phyloP scores from a whole-genome alignment of 2,329 filamentous ascomycete genomes.

The Aaosphaeria arxii region DNA sequence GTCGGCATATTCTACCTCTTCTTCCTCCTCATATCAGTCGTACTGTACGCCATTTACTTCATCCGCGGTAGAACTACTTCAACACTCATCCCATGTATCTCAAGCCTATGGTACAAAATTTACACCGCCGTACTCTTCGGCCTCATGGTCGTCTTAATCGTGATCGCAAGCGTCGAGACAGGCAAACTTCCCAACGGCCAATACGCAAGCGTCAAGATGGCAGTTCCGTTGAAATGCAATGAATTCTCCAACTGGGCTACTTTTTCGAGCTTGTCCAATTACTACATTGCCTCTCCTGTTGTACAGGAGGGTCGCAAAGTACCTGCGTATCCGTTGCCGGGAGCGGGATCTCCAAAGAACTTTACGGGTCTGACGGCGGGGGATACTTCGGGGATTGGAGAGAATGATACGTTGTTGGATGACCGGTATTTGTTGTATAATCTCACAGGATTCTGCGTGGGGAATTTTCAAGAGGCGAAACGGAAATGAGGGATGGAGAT shows the following conservation, averaged over 20 bases:
- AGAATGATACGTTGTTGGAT: no score
- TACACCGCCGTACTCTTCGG: conserved; percentile 1
- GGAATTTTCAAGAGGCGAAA: neutral
- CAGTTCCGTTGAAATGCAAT: neutral
- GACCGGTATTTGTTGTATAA: neutral
- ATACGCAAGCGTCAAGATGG: conserved; percentile 2
- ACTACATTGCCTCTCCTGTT: no score
- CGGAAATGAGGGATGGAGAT: no score
- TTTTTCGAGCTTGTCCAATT: neutral
- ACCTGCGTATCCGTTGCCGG: no score
- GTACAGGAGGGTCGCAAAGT: no score
- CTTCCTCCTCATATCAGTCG: conserved; percentile 2
- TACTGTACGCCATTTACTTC: neutral
- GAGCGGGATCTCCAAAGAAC: neutral
- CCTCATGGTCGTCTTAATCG: neutral
- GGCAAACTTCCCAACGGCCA: conserved; percentile 1
- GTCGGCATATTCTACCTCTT: neutral
- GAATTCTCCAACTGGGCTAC: neutral
- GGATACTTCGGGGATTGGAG: neutral
- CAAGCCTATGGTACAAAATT: conserved; percentile 4
- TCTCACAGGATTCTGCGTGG: neutral
- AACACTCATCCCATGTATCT: conserved; percentile 3
- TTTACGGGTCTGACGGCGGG: neutral
- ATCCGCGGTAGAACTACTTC: conserved; percentile 1
- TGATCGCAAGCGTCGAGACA: conserved; percentile 7